Conservation (phyloP, 2,329 filamentous ascomycete genomes). For the Arthrocladium fulminans region DNA sequence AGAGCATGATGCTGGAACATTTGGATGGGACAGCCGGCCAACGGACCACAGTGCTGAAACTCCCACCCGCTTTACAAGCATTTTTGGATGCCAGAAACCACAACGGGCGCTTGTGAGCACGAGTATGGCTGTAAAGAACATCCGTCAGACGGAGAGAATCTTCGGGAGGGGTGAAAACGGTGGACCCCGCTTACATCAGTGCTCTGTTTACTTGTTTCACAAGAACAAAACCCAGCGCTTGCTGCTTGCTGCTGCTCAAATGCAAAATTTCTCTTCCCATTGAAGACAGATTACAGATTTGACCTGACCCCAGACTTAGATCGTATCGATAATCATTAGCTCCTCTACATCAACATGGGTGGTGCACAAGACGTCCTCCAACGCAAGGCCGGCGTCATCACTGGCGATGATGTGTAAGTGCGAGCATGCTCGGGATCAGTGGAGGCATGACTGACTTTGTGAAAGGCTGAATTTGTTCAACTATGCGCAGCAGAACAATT, state of each 20-base stretch:
- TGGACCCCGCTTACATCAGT: neutral
- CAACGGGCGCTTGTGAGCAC: too few relatives aligned
- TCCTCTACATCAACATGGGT: constrained; percentile 13
- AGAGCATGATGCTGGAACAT: neutral
- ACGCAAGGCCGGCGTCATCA: constrained; percentile 59
- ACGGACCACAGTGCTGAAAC: neutral
- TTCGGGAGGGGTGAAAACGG: too few relatives aligned
- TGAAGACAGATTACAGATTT: neutral
- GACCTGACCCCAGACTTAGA: neutral
- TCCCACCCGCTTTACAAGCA: neutral
- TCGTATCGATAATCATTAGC: neutral
- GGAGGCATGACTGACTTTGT: neutral
- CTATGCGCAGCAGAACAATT: constrained; percentile 78
- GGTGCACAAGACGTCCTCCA: constrained; percentile 47
- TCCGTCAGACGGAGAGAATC: too few relatives aligned
- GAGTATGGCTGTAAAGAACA: too few relatives aligned
- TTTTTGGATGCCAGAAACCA: neutral
- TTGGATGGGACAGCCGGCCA: neutral
- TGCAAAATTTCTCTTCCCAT: constrained; percentile 3
- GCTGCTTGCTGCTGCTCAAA: neutral
- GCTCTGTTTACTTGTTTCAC: neutral
- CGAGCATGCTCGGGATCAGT: constrained; percentile 11
- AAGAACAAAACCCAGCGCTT: too few relatives aligned
- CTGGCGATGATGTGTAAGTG: constrained; percentile 53
- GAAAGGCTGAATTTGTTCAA: constrained; percentile 57